These are phyloP conservation scores for Pseudozyma thailandica DNA, from an alignment of 1,284 basidiomycete genomes.

Conservation along the genomic window DNA sequence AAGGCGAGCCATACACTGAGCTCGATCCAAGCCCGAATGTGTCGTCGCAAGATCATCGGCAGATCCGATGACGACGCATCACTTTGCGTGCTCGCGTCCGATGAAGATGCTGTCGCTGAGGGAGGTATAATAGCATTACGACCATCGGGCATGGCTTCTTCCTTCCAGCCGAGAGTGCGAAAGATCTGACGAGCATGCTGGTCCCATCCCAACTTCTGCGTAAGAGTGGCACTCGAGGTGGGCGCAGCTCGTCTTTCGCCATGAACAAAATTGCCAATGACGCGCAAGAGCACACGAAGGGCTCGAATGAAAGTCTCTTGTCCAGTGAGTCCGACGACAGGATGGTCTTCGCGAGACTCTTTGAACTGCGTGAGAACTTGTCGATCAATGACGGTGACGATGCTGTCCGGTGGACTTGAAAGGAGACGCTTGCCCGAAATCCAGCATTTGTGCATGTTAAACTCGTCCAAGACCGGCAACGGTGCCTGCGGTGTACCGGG, in stretches of 20 bases:
- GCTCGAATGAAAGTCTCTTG: conserved; percentile 38
- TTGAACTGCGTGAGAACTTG: conserved; percentile 25
- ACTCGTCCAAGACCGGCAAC: conserved; percentile 30
- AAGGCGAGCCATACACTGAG: conserved; percentile 39
- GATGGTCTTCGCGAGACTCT: conserved; percentile 30
- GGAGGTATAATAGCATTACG: conserved; percentile 32
- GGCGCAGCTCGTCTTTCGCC: conserved; percentile 41
- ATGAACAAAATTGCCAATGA: conserved; percentile 48
- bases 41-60: conserved; percentile 12
- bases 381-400: conserved; percentile 36
- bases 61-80: neutral
- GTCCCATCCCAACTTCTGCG: conserved; percentile 49
- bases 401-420: conserved; percentile 42
- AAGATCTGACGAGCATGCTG: conserved; percentile 33
- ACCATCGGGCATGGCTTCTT: conserved; percentile 29
- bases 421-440: conserved; percentile 29
- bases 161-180: conserved; percentile 32
- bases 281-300: conserved; percentile 29
- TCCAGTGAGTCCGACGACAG: conserved; percentile 35
- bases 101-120: neutral
- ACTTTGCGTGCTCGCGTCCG: too few species aligned
- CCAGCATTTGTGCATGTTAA: conserved; percentile 42
- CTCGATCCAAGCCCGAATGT: conserved; percentile 53
- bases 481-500: conserved; percentile 7
- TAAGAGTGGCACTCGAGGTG: conserved; percentile 27